phyloP scores from a whole-genome alignment of 225 moss, liverwort and hornwort genomes.

The Pleurozium schreberi region DNA sequence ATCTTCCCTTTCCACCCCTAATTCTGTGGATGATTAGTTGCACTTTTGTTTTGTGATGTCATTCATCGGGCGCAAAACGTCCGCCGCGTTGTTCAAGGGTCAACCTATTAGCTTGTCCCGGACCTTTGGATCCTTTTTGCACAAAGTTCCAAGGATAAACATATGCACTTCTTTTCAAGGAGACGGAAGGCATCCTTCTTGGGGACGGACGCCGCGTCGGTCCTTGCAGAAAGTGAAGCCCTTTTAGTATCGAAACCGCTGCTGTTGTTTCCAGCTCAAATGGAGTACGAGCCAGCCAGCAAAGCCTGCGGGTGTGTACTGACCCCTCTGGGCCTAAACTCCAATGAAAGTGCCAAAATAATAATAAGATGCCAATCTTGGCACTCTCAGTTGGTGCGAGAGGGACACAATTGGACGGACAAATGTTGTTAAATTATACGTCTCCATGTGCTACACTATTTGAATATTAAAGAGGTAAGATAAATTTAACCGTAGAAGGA shows the following conservation, averaged over 20 bases:
- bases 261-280: background rate
- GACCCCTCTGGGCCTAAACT: no score
- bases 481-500: no score
- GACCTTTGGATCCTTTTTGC: no score
- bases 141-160: background rate
- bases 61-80: no score
- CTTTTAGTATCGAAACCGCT: background rate
- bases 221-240: background rate
- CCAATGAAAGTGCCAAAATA: background rate
- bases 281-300: background rate
- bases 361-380: background rate
- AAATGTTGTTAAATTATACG: background rate
- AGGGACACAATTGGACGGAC: background rate
- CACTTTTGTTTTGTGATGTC: no score
- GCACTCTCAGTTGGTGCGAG: background rate
- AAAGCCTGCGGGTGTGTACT: background rate
- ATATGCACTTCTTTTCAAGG: background rate
- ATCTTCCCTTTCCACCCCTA: no score
- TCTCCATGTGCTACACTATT: background rate
- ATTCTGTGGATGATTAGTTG: no score
- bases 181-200: no score
- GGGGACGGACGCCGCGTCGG: no score
- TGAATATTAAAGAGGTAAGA: background rate
- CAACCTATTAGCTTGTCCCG: no score
- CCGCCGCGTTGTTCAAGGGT: no score